Base-by-base conservation (phyloP, 768 basidiomycete genomes). In the Mycena maculata region DNA sequence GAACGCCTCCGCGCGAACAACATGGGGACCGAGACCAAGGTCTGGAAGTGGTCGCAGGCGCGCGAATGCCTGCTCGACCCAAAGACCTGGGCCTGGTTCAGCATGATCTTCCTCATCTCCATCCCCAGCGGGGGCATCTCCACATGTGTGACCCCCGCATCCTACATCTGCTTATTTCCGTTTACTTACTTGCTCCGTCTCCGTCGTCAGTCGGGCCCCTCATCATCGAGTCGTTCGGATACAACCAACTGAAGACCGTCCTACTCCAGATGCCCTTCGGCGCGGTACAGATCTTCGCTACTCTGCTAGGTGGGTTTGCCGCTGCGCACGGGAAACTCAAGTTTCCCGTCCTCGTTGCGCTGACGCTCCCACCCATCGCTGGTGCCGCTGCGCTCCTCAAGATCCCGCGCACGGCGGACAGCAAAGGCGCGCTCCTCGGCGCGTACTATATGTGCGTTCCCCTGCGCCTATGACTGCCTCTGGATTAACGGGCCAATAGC, bases 11-110 rank as follows among this genome's bases (percentile, higher is more conserved):
- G 71, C 7, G 71, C 71, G 16, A 72, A 72, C 59, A 69, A 72
- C 45, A 72, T 68, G 22, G 71, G 71, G 11, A 72, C 68, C 8
- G 68, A 67, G 58, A 72, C 67, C 41, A 80, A 81, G 69, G 71
- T 63, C 1, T 80, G 77, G 76, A 72, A 69, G 33, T 67, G 68
- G 60, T 47, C 25, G 28, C 68, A 72, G 36, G 71, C 48, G 2
- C 65, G 63, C 39, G 71, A 72, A 53, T 68, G 63, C 27, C 6
- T 69, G 28, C 49, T 69, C 8, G 71, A 72, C 30, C 60, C 39
- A 42, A 72, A 72, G 62, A 72, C 71, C 0, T 69, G 53, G 54
- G 39, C 39, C 12, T 72, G 68, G 71, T 69, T 72, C 59, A 23
- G 39, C 30, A 63, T 72, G 68, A 33, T 68, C 28, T 69, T 72